Evolutionary conservation across 371 early-diverging fungal genomes (phyloP).

Genomic region (Thermomucor indicae-seudaticae): DNA sequence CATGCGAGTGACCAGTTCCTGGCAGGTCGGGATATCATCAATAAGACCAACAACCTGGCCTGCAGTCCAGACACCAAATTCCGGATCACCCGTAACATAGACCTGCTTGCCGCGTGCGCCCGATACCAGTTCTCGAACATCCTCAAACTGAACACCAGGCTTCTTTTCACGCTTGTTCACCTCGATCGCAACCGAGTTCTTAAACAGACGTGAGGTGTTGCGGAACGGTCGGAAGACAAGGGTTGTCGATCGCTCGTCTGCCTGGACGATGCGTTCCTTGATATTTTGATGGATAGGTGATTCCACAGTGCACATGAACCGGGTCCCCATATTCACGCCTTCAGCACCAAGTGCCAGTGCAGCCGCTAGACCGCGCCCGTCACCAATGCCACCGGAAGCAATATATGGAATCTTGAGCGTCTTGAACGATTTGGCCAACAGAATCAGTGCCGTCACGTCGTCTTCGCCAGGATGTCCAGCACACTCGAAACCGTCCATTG

Average conservation of each 20-base stretch:
- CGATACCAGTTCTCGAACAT: conserved; percentile 65
- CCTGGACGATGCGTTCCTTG: conserved; percentile 72
- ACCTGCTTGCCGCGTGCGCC: conserved; percentile 71
- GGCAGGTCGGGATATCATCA: conserved; percentile 76
- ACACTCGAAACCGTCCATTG: conserved; percentile 81
- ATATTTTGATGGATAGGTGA: conserved; percentile 70
- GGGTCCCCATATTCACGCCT: conserved; percentile 74
- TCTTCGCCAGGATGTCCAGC: conserved; percentile 87
- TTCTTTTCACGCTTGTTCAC: conserved; percentile 64
- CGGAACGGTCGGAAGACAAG: conserved; percentile 77
- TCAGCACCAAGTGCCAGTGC: conserved; percentile 73
- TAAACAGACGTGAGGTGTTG: conserved; percentile 78
- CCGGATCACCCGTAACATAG: conserved; percentile 63
- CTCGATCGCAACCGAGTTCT: conserved; percentile 67
- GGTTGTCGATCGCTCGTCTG: conserved; percentile 62
- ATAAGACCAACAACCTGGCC: conserved; percentile 73
- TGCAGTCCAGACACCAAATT: conserved; percentile 75
- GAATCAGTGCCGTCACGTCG: conserved; percentile 67
- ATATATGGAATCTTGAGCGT: conserved; percentile 62
- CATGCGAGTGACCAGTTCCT: conserved; percentile 57
- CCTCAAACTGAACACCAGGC: conserved; percentile 60
- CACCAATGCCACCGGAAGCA: conserved; percentile 80
- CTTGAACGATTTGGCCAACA: conserved; percentile 69
- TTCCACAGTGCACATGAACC: conserved; percentile 82
- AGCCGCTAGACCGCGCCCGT: conserved; percentile 70